Base-by-base conservation (phyloP, 2,329 filamentous ascomycete genomes). In the Phaeophleospora eucalypticola region DNA sequence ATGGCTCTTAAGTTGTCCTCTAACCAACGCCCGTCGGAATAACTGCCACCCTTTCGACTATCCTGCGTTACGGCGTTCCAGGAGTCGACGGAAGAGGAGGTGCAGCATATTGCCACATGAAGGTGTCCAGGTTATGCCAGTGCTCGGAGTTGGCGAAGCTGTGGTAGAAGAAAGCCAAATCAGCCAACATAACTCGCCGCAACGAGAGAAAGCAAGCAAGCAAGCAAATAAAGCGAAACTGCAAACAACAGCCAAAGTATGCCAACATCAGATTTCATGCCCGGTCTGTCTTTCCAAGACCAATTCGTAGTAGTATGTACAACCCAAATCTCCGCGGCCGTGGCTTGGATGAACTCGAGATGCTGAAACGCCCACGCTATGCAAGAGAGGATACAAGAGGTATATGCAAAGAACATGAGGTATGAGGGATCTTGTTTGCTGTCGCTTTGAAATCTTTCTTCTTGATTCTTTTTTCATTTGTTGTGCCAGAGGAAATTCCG, bases 401-500 rank as follows among this genome's bases (percentile, higher is more conserved):
- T 33, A 15, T 16, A 36, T 47, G 19, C 16, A 37, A 34, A 41
- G 15, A 14, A 18, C 10, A 24, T 29, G 24, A 29, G 24, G 24
- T 29, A 29, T 29, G 12, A 7, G 12, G 24, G 24, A 29, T 12
- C 12, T 12, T 12, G 24, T 6, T 29, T 12, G 12, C 24, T 29
- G 24, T 29, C 12, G 7, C 24, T 29, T 29, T 29, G 7, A 7
- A 7, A 7, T 12, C 12, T 29, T 29, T 12, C 12, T 29, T 29
- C 24, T 29, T 29, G 6, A 37, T 43, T 33, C 24, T 20, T 15
- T 24, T n/a, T 42, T 59, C 50, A 67, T 57, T 64, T 82, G 65
- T 97, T 97, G 68, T 95, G 86, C 78, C 88, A 85, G 16, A 95
- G 62, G 61, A 97, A 82, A 57, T 84, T 97, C 67, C 85, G 75